These are phyloP conservation scores for Aspergillus biplanus DNA, from an alignment of 495 filamentous ascomycete species.

Conservation along the genomic window DNA sequence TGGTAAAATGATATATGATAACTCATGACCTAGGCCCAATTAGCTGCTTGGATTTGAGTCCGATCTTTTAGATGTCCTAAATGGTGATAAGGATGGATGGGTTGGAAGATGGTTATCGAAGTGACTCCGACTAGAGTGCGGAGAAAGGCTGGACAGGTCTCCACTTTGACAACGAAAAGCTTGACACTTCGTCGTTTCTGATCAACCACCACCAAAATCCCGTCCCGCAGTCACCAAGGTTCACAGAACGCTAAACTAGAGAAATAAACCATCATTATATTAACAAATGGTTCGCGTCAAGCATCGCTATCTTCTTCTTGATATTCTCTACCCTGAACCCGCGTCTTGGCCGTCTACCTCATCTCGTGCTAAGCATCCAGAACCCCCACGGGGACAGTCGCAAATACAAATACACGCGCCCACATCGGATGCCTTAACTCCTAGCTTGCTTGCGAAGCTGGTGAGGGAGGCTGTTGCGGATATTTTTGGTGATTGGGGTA, in stretches of 20 bases:
- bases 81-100: too few relatives aligned
- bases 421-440: slow-evolving; percentile 66
- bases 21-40: too few relatives aligned
- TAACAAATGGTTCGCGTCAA: slow-evolving; percentile 87
- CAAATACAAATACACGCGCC: slow-evolving; percentile 76
- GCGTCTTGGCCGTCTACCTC: slow-evolving; percentile 35
- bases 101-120: too few relatives aligned
- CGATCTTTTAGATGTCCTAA: too few relatives aligned
- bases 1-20: too few relatives aligned
- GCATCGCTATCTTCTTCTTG: slow-evolving; percentile 88
- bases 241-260: not conserved
- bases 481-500: slow-evolving; percentile 91
- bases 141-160: not conserved
- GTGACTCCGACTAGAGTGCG: not conserved
- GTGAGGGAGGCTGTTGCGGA: slow-evolving; percentile 69
- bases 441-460: slow-evolving; percentile 62
- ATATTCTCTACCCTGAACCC: slow-evolving; percentile 82
- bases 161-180: slow-evolving; percentile 29
- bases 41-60: too few relatives aligned
- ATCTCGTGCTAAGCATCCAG: slow-evolving; percentile 13
- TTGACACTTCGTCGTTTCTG: slow-evolving; percentile 12
- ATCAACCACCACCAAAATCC: slow-evolving; percentile 3
- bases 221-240: not conserved
- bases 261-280: not conserved
- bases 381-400: slow-evolving; percentile 17